Evolutionary conservation across 805 yeast genomes (phyloP).

Genomic region (Metschnikowia vanudenii): DNA sequence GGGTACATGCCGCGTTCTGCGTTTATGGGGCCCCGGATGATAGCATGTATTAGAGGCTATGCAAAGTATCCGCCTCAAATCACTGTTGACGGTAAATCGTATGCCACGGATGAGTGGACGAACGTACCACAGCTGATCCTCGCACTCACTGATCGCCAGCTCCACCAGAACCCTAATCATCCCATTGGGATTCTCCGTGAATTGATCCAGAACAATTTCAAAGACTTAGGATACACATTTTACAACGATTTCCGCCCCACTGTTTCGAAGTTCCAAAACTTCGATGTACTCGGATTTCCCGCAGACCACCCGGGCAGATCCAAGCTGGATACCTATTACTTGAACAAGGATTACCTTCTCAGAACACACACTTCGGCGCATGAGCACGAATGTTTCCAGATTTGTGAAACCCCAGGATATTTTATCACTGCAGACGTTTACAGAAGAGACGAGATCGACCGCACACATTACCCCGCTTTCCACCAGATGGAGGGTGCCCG

Average conservation of each 20-base stretch:
- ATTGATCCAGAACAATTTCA: slow-evolving; percentile 67
- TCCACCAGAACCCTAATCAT: slow-evolving; percentile 73
- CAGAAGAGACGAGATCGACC: slow-evolving; percentile 91
- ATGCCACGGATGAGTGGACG: slow-evolving; percentile 73
- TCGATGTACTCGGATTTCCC: slow-evolving; percentile 91
- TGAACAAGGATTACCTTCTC: slow-evolving; percentile 68
- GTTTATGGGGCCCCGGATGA: neutral
- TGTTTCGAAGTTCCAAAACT: slow-evolving; percentile 79
- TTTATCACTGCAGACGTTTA: slow-evolving; percentile 95
- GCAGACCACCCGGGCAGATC: slow-evolving; percentile 90
- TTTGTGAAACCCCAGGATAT: slow-evolving; percentile 74
- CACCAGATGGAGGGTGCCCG: slow-evolving; percentile 98
- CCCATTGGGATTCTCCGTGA: slow-evolving; percentile 85
- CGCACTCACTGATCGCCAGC: slow-evolving; percentile 63
- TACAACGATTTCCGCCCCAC: slow-evolving; percentile 80
- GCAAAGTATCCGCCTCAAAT: slow-evolving; percentile 28
- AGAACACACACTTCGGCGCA: slow-evolving; percentile 98
- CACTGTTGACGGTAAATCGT: slow-evolving; percentile 48
- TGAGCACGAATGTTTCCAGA: slow-evolving; percentile 79
- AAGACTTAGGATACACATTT: slow-evolving; percentile 67
- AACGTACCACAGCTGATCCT: slow-evolving; percentile 78
- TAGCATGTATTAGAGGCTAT: neutral
- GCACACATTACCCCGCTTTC: slow-evolving; percentile 95
- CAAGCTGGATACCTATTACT: slow-evolving; percentile 87
- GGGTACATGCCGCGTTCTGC: neutral